Evolutionary conservation across 148 eudicot species (phyloP).

Genomic region (Euryodendron excelsum): DNA sequence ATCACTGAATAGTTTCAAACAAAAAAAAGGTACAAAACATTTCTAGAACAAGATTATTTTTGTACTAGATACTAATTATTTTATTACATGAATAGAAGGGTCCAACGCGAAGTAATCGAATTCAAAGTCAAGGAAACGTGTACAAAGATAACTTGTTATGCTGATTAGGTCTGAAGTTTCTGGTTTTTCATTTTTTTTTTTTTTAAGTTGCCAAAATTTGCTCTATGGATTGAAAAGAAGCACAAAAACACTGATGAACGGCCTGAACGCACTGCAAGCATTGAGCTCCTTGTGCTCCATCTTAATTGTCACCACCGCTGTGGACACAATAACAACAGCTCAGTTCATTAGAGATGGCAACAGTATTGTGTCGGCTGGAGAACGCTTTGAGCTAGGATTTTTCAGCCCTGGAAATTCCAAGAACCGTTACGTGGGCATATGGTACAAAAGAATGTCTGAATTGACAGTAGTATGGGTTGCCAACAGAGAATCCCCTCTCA

Average conservation of each 20-base stretch:
- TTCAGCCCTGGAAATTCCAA: conserved; percentile 14
- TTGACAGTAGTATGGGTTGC: conserved; percentile 19
- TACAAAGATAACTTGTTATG: no score
- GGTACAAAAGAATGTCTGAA: conserved; percentile 13
- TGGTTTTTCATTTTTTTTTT: no score
- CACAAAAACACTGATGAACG: neutral
- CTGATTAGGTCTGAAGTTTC: no score
- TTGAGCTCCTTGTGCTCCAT: neutral
- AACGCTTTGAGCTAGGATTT: conserved; percentile 13
- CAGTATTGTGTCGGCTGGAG: conserved; percentile 7
- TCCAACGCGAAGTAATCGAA: no score
- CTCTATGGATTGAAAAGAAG: conserved; percentile 6
- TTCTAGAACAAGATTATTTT: no score
- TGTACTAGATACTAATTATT: no score
- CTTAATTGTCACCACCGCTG: neutral
- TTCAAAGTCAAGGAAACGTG: no score
- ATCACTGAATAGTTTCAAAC: no score
- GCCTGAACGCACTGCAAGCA: neutral
- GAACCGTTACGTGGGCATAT: conserved; percentile 19
- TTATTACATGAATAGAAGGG: no score
- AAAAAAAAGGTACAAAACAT: no score
- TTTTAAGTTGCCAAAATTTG: neutral
- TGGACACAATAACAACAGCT: conserved; percentile 10
- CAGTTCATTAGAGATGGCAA: conserved; percentile 9
- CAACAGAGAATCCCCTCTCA: neutral